These are phyloP conservation scores for Metschnikowia santaceciliae DNA, from an alignment of 805 yeast species.

Conservation along the genomic window DNA sequence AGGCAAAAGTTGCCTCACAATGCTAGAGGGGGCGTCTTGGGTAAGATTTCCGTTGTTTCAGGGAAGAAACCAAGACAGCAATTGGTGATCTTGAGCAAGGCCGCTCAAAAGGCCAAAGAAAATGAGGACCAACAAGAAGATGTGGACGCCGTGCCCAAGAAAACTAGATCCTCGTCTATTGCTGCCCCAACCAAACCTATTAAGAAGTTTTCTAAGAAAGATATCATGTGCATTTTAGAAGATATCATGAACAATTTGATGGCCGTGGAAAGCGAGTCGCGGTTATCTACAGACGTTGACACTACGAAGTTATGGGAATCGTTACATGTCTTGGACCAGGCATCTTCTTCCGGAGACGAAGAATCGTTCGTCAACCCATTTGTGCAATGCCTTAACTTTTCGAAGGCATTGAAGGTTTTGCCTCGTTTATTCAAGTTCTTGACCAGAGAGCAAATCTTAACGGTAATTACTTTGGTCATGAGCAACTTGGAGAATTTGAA, in stretches of 20 bases:
- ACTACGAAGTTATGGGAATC: conserved; percentile 66
- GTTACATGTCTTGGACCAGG: conserved; percentile 64
- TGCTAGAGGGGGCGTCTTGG: conserved; percentile 81
- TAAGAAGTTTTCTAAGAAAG: conserved; percentile 37
- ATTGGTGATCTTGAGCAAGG: conserved; percentile 58
- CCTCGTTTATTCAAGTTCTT: conserved; percentile 85
- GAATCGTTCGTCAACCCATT: conserved; percentile 65
- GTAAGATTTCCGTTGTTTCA: conserved; percentile 73
- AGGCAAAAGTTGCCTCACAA: conserved; percentile 65
- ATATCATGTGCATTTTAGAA: conserved; percentile 66
- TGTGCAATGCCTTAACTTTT: conserved; percentile 74
- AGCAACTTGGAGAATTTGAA: conserved; percentile 75
- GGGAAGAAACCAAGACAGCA: conserved; percentile 88
- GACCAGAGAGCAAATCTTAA: conserved; percentile 68
- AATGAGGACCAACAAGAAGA: conserved; percentile 21
- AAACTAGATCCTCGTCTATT: conserved; percentile 28
- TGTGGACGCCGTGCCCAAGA: conserved; percentile 16
- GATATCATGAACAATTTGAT: conserved; percentile 72
- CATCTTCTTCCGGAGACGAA: conserved; percentile 47
- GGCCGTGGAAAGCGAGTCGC: conserved; percentile 64
- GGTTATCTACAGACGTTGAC: conserved; percentile 32
- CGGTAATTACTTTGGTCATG: conserved; percentile 73
- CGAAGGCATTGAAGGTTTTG: conserved; percentile 84
- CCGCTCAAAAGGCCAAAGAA: conserved; percentile 38
- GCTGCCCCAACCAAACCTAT: conserved; percentile 30